A percentile compares a stretch with the other conserved stretches of the same genome.
phyloP scores from a whole-genome alignment of 1,284 basidiomycete genomes.

The Lentinula novae-zelandiae region DNA sequence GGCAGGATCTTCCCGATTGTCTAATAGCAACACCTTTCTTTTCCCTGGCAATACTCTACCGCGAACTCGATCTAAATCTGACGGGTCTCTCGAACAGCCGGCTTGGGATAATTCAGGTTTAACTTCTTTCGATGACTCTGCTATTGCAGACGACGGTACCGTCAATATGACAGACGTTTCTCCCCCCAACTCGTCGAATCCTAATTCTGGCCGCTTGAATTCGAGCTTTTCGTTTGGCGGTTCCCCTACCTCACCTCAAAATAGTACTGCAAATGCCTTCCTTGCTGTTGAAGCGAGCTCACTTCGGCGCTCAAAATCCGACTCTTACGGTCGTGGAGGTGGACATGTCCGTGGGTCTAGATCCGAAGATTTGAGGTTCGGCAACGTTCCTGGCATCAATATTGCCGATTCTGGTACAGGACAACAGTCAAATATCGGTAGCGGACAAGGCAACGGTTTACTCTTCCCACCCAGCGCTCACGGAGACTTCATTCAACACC shows the following conservation, averaged over 20 bases:
- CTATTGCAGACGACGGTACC: constrained; percentile 27
- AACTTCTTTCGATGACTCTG: constrained; percentile 19
- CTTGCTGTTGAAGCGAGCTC: constrained; percentile 38
- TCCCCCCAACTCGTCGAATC: constrained; percentile 24
- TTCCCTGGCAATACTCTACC: constrained; percentile 32
- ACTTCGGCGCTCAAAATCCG: constrained; percentile 51
- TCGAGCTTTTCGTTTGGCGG: constrained; percentile 26
- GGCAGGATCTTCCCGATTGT: constrained; percentile 7
- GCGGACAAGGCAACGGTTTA: constrained; percentile 18
- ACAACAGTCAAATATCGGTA: constrained; percentile 20
- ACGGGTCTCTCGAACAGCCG: constrained; percentile 53
- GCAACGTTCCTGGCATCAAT: constrained; percentile 17
- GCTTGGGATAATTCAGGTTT: constrained; percentile 20
- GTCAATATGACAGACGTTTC: constrained; percentile 49
- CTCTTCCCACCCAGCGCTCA: constrained; percentile 37
- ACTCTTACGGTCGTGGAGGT: constrained; percentile 33
- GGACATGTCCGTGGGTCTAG: constrained; percentile 45
- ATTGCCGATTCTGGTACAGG: constrained; percentile 3
- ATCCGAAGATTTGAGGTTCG: constrained; percentile 43
- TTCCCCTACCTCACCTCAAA: constrained; percentile 12
- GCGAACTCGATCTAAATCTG: constrained; percentile 56
- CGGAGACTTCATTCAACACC: constrained; percentile 38
- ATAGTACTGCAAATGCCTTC: constrained; percentile 26
- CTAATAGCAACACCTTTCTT: constrained; percentile 19
- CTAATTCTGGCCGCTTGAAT: constrained; percentile 24